phyloP scores from a whole-genome alignment of 305 asterid genomes.

The Salvia sclarea region DNA sequence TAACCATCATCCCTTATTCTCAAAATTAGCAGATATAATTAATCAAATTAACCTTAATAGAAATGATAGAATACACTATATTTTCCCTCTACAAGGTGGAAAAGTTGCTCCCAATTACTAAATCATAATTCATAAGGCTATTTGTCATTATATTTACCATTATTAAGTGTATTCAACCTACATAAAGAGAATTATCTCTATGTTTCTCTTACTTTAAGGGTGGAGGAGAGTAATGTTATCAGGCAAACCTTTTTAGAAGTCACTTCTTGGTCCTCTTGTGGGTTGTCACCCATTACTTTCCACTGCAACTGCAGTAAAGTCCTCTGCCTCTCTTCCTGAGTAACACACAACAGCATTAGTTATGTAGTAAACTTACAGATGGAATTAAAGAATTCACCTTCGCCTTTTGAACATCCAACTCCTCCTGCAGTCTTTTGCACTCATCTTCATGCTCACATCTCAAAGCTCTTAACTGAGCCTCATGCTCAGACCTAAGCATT shows the following conservation, averaged over 20 bases:
- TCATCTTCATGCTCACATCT: conserved; percentile 88
- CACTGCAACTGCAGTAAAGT: conserved; percentile 88
- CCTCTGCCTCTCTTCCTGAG: conserved; percentile 93
- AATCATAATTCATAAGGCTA: conserved; percentile 5
- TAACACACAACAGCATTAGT: conserved; percentile 33
- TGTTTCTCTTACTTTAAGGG: neutral
- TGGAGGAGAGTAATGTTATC: conserved; percentile 18
- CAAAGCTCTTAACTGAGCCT: conserved; percentile 78
- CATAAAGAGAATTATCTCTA: conserved; percentile 9
- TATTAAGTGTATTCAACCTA: conserved; percentile 1
- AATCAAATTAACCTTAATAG: conserved; percentile 7
- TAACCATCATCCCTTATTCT: conserved; percentile 10
- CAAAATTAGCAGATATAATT: neutral
- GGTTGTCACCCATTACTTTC: conserved; percentile 89
- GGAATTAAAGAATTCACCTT: conserved; percentile 57
- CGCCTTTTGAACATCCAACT: conserved; percentile 74
- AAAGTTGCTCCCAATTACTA: conserved; percentile 23
- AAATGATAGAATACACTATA: conserved; percentile 1
- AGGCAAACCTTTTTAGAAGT: conserved; percentile 76
- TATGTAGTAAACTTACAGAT: conserved; percentile 25
- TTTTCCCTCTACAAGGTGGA: neutral
- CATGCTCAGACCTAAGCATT: conserved; percentile 77
- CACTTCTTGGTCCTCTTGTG: conserved; percentile 93
- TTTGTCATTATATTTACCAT: neutral
- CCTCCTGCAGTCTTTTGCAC: conserved; percentile 79